These are phyloP conservation scores for Rasamsonia emersonii DNA, from an alignment of 2,329 filamentous ascomycete genomes.

Conservation along the genomic window DNA sequence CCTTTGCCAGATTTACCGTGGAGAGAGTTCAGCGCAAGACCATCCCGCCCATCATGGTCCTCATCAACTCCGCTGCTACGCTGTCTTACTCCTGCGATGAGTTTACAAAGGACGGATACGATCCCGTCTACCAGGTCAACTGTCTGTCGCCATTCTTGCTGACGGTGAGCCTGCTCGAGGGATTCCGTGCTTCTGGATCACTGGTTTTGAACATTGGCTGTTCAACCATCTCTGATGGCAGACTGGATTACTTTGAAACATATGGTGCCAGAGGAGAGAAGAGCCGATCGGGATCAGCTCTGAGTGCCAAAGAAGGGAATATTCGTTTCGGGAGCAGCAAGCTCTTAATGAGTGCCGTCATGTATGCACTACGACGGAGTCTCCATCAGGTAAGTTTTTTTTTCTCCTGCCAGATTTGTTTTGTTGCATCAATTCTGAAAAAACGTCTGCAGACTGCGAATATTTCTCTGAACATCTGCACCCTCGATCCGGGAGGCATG, in stretches of 20 bases:
- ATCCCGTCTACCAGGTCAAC: slow-evolving; percentile 30
- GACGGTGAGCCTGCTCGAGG: slow-evolving; percentile 27
- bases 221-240: slow-evolving; percentile 21
- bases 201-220: slow-evolving; percentile 30
- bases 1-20: slow-evolving; percentile 24
- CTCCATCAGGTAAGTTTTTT: slow-evolving; percentile 22
- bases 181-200: slow-evolving; percentile 25
- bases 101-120: slow-evolving; percentile 24
- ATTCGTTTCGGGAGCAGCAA: slow-evolving; percentile 28
- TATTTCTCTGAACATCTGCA: slow-evolving; percentile 29
- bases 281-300: slow-evolving; percentile 14
- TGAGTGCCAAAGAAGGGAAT: slow-evolving; percentile 22
- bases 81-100: slow-evolving; percentile 24
- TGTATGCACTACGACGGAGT: slow-evolving; percentile 30
- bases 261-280: slow-evolving; percentile 10
- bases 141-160: slow-evolving; percentile 29
- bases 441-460: slow-evolving; percentile 20
- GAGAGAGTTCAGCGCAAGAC: slow-evolving; percentile 23
- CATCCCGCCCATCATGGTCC: slow-evolving; percentile 25
- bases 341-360: slow-evolving; percentile 23
- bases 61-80: slow-evolving; percentile 26
- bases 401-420: neutral
- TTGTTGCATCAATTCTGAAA: slow-evolving; percentile 2
- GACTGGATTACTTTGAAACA: slow-evolving; percentile 24
- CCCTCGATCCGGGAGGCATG: slow-evolving; percentile 25